Evolutionary conservation across 2,329 filamentous ascomycete genomes (phyloP), one percentile per base, ranked within the genome.

Genomic region (Tolypocladium ovalisporum): DNA sequence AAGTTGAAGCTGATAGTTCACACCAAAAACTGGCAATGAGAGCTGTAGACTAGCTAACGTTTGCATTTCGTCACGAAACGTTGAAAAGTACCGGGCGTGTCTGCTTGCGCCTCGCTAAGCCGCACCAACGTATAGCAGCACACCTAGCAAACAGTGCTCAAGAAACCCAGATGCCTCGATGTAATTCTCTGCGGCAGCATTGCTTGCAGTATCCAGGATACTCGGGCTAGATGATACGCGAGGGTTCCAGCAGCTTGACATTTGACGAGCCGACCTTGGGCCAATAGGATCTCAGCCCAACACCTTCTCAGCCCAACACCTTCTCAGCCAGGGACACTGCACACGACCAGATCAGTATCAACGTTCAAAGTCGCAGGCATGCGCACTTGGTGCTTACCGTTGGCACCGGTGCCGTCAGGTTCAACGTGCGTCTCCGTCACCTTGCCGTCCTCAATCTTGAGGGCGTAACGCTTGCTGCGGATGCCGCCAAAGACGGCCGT

Each of bases 381-480:
- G 6, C 3, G 27, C 1, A 19, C 4, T 13, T 17, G 35, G 7
- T 27, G 47, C 59, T 72, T 76, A 91, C 89, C 87, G 63, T 87
- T 79, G 54, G 91, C 81, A 37, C 90, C 90, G 42, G 89, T 94
- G 75, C 89, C 92, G 72, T 97, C 92, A 13, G 90, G 87, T 79
- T 97, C 93, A 55, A 96, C 83, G 66, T 90, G 84, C 24, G 87
- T 81, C 66, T 86, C 83, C 74, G 87, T 87, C 65, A 97, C 88
- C 75, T 90, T 90, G 63, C 93, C 92, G 65, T 95, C 77, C 75
- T 96, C 86, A 55, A 95, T 77, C 55, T 92, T 81, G 56, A 96
- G 78, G 24, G 89, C 90, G 68, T 96, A 97, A 54, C 93, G 84
- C 84, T 96, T 96, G 74, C 88, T 88, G 62, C 93, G 85, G 65